Conservation (phyloP, 2,329 filamentous ascomycete genomes). For the Diaporthe nobilis region DNA sequence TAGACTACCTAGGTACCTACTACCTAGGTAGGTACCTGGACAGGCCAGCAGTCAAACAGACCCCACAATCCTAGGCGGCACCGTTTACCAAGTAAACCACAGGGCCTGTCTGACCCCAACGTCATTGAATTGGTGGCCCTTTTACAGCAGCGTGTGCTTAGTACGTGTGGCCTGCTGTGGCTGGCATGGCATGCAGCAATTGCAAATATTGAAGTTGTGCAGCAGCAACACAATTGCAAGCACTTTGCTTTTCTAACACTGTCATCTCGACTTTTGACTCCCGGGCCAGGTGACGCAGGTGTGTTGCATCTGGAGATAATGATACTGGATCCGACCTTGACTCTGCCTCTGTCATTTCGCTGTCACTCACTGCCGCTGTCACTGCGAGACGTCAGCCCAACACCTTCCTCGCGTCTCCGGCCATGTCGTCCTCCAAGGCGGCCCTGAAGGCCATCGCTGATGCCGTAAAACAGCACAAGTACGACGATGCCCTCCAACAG, state of each 20-base stretch:
- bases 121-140: not conserved
- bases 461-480: constrained; percentile 83
- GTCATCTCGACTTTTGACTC: not conserved
- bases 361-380: not conserved
- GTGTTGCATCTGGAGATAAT: constrained; percentile 25
- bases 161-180: not conserved
- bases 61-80: too few relatives aligned
- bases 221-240: not conserved
- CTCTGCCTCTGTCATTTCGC: not conserved
- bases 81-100: too few relatives aligned
- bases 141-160: not conserved
- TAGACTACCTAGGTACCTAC: too few relatives aligned
- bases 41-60: not conserved
- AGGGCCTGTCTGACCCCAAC: not conserved
- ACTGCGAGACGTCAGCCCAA: constrained; percentile 25
- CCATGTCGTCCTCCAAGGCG: constrained; percentile 74
- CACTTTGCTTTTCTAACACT: not conserved
- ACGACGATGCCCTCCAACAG: constrained; percentile 79
- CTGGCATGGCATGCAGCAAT: not conserved
- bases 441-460: constrained; percentile 86
- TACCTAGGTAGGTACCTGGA: not conserved
- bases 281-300: not conserved
- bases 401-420: constrained; percentile 40
- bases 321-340: constrained; percentile 8
- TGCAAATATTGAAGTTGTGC: not conserved